Base-by-base conservation (phyloP, 1,284 basidiomycete species). In the Naganishia cerealis region DNA sequence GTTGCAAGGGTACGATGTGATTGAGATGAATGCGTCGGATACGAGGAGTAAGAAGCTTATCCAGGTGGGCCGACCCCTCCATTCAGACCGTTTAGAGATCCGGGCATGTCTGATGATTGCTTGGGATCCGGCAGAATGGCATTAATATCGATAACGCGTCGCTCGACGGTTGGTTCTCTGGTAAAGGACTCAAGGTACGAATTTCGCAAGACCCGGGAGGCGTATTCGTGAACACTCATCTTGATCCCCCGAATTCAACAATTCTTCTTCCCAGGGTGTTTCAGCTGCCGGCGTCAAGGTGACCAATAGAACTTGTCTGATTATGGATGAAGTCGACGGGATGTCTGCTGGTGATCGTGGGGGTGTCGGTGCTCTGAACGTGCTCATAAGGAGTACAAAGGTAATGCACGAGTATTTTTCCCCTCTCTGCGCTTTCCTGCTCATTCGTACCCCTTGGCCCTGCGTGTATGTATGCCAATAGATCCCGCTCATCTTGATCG, bases 291-390 rank as follows among this genome's bases (percentile, higher is more conserved):
- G 88, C 1, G 81, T 94, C 2, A 76, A 83, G 13, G 87, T 97
- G 70, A 91, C 90, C 0, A 87, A 91, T 72, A 87, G 85, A 74
- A 88, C 90, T 0, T 92, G 93, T 72, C 82, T 99, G 54, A 98
- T 99, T 78, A 97, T 99, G 93, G 96, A 99, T 77, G 96, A 99
- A 79, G 95, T 99, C 0, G 95, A 99, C 74, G 95, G 96, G 9
- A 99, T 99, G 94, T 96, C 93, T 7, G 91, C 92, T 2, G 95
- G 95, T 33, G 96, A 99, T 80, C 86, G 95, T 61, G 95, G 96
- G 24, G 95, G 95, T 71, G 90, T 98, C 0, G 94, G 92, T 38
- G 95, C 95, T 9, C 81, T 99, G 74, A 94, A 94, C 70, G 87
- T 88, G 0, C 78, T 99, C 67, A 96, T 99, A 76, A 94, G 90